These are phyloP conservation scores for Ceratocystis huliohia DNA, from an alignment of 2,329 filamentous ascomycete genomes.

Conservation along the genomic window DNA sequence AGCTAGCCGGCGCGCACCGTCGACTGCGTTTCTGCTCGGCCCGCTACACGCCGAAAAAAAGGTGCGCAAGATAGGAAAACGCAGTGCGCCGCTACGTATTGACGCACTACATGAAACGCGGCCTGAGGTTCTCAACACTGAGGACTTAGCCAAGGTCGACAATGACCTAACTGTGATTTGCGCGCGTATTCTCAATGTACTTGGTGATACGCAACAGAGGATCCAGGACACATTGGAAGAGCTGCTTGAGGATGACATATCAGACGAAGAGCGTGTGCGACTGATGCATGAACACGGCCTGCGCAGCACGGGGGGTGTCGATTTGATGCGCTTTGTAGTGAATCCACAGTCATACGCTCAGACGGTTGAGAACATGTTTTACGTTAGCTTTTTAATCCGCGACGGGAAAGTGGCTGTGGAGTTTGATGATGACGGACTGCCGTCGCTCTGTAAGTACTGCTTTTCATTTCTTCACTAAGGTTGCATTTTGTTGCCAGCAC, in stretches of 20 bases:
- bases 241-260: slow-evolving; percentile 35
- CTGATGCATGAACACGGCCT: slow-evolving; percentile 56
- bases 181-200: slow-evolving; percentile 53
- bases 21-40: slow-evolving; percentile 75
- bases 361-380: slow-evolving; percentile 94
- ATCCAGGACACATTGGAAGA: slow-evolving; percentile 36
- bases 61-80: slow-evolving; percentile 54
- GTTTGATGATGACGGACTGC: slow-evolving; percentile 59
- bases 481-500: not conserved
- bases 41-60: slow-evolving; percentile 84
- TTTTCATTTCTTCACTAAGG: not conserved
- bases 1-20: slow-evolving; percentile 57
- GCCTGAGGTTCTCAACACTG: slow-evolving; percentile 63
- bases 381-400: slow-evolving; percentile 83
- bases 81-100: slow-evolving; percentile 56
- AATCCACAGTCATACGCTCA: slow-evolving; percentile 87
- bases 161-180: slow-evolving; percentile 71
- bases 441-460: slow-evolving; percentile 58
- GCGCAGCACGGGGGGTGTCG: slow-evolving; percentile 55
- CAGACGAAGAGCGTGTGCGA: slow-evolving; percentile 34
- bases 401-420: slow-evolving; percentile 69
- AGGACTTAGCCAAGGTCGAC: slow-evolving; percentile 64
- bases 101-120: slow-evolving; percentile 57
- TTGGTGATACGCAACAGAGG: slow-evolving; percentile 39
- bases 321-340: slow-evolving; percentile 74